Conservation (phyloP, 1,284 basidiomycete species). For the Macrocystidia cucumis region DNA sequence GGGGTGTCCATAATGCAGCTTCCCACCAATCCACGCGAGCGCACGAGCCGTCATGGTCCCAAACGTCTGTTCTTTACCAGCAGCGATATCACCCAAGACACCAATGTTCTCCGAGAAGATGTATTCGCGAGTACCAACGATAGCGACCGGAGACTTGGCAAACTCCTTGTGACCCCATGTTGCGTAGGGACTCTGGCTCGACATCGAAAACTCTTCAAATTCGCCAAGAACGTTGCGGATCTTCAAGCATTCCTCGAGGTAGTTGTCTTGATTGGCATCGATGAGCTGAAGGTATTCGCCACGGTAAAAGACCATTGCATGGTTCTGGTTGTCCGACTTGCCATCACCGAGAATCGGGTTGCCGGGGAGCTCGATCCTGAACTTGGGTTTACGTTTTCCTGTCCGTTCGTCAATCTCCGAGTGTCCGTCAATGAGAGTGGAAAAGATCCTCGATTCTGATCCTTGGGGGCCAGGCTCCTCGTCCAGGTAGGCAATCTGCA, state of each 20-base stretch:
- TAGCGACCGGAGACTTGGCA: constrained; percentile 87
- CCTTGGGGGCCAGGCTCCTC: constrained; percentile 90
- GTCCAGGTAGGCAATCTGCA: constrained; percentile 98
- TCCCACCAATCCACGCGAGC: constrained; percentile 96
- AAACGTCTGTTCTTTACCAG: constrained; percentile 99
- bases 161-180: constrained; percentile 92
- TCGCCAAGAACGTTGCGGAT: constrained; percentile 97
- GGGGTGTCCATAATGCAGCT: constrained; percentile 97
- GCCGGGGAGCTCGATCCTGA: constrained; percentile 95
- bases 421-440: constrained; percentile 94
- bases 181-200: constrained; percentile 92
- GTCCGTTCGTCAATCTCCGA: constrained; percentile 89
- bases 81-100: constrained; percentile 97
- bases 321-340: constrained; percentile 99
- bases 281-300: constrained; percentile 99
- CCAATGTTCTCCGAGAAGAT: constrained; percentile 99
- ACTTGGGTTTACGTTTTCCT: constrained; percentile 94
- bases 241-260: constrained; percentile 98
- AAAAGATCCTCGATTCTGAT: constrained; percentile 88
- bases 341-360: constrained; percentile 99
- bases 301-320: constrained; percentile 98
- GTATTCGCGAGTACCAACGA: constrained; percentile 98
- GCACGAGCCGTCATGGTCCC: constrained; percentile 97
- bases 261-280: constrained; percentile 99
- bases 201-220: constrained; percentile 93